Conservation (phyloP, 805 yeast genomes). For the Priceomyces medius region DNA sequence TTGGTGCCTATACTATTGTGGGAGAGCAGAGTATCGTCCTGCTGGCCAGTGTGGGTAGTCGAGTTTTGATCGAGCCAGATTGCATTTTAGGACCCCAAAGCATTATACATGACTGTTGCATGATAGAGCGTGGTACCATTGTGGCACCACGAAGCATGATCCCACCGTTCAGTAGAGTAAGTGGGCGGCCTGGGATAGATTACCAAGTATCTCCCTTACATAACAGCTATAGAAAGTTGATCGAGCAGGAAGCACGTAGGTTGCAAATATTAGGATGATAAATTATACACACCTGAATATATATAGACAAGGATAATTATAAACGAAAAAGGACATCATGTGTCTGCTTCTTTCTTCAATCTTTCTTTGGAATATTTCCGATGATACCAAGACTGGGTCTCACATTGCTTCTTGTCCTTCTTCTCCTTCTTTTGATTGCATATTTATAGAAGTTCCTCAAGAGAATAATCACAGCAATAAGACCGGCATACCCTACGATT, state of each 20-base stretch:
- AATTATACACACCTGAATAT: background rate
- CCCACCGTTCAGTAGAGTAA: slow-evolving; percentile 54
- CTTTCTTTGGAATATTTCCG: slow-evolving; percentile 21
- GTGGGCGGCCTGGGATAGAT: slow-evolving; percentile 36
- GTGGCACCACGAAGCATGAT: slow-evolving; percentile 45
- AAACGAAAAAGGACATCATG: background rate
- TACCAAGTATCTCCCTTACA: slow-evolving; percentile 25
- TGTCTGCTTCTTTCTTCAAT: slow-evolving; percentile 8
- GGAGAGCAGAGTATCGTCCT: slow-evolving; percentile 33
- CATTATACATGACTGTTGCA: slow-evolving; percentile 52
- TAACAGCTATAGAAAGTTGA: slow-evolving; percentile 32
- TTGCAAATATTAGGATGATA: slow-evolving; percentile 18
- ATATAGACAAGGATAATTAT: too few species aligned
- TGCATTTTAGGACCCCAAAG: slow-evolving; percentile 38
- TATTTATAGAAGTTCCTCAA: slow-evolving; percentile 3
- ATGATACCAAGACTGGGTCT: slow-evolving; percentile 19
- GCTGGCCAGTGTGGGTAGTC: slow-evolving; percentile 45
- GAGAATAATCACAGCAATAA: slow-evolving; percentile 14
- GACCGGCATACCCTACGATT: slow-evolving; percentile 38
- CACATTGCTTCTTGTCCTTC: background rate
- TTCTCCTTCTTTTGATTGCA: slow-evolving; percentile 5
- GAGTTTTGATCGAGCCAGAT: slow-evolving; percentile 46
- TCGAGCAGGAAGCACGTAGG: slow-evolving; percentile 36
- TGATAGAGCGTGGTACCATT: slow-evolving; percentile 39
- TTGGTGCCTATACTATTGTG: slow-evolving; percentile 49